Evolutionary conservation across 176 grass and related monocot species (phyloP).

Genomic region (Triticum dicoccoides): DNA sequence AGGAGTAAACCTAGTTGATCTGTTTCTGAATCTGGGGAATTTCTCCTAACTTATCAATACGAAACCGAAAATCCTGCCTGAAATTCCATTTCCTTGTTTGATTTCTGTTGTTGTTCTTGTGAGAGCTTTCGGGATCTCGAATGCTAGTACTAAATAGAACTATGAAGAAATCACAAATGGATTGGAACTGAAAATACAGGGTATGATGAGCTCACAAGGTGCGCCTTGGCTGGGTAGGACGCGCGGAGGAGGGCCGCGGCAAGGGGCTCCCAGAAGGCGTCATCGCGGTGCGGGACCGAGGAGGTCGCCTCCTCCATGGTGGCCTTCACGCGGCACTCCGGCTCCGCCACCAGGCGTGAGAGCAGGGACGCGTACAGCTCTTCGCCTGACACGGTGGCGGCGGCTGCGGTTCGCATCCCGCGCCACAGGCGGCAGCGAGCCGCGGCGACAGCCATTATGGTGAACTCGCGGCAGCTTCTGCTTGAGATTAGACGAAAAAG

Average conservation of each 20-base stretch:
- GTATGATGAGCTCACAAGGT: conserved; percentile 33
- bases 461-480: neutral
- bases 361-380: conserved; percentile 16
- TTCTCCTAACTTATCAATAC: too few relatives aligned
- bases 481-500: too few relatives aligned
- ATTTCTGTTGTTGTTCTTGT: too few relatives aligned
- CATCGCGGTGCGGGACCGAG: conserved; percentile 24
- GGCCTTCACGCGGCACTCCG: conserved; percentile 40
- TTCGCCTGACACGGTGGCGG: neutral
- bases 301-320: conserved; percentile 39
- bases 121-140: too few relatives aligned
- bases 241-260: conserved; percentile 36
- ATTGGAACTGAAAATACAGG: too few relatives aligned
- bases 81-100: too few relatives aligned
- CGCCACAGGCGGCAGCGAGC: conserved; percentile 26
- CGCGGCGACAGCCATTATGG: neutral
- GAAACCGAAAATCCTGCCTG: too few relatives aligned
- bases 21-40: too few relatives aligned
- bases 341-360: conserved; percentile 24
- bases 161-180: neutral
- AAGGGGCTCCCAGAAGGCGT: conserved; percentile 49
- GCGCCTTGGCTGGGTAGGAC: conserved; percentile 41
- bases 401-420: conserved; percentile 16
- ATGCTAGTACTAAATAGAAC: neutral
- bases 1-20: too few relatives aligned